Conservation (phyloP, 2,329 filamentous ascomycete genomes). For the Colletotrichum phormii region DNA sequence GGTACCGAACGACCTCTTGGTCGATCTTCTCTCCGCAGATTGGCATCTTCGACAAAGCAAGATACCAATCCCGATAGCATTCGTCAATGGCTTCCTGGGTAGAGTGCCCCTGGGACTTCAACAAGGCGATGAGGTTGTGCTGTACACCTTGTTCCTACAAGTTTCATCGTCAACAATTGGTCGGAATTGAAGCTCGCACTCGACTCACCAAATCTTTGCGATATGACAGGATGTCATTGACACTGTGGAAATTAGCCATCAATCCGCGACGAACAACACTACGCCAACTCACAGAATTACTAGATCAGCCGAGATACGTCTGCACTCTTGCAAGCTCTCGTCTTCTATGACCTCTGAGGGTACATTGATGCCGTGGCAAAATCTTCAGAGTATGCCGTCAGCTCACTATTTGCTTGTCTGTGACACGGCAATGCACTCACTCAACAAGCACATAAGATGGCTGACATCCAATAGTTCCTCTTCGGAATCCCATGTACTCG, state of each 20-base stretch:
- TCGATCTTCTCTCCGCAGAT: constrained; percentile 5
- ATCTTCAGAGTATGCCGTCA: not conserved
- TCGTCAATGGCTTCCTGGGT: constrained; percentile 8
- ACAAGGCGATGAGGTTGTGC: not conserved
- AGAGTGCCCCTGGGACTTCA: not conserved
- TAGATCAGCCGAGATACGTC: not conserved
- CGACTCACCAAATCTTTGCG: not conserved
- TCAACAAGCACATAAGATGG: not conserved
- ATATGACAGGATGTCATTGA: not conserved
- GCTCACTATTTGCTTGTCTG: not conserved
- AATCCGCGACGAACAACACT: no score
- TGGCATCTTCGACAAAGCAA: constrained; percentile 8
- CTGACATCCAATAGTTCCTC: not conserved
- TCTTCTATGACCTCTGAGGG: not conserved
- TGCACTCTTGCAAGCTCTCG: not conserved
- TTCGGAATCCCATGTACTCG: not conserved
- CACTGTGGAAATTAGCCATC: not conserved
- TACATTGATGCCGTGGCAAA: not conserved
- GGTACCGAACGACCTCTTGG: not conserved
- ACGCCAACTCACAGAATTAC: not conserved
- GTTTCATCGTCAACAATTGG: not conserved
- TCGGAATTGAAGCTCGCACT: not conserved
- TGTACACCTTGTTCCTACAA: not conserved
- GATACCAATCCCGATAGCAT: constrained; percentile 13
- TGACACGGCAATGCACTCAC: not conserved